Conservation (phyloP, 129 eudicot genomes). For the Flaveria ramosissima region DNA sequence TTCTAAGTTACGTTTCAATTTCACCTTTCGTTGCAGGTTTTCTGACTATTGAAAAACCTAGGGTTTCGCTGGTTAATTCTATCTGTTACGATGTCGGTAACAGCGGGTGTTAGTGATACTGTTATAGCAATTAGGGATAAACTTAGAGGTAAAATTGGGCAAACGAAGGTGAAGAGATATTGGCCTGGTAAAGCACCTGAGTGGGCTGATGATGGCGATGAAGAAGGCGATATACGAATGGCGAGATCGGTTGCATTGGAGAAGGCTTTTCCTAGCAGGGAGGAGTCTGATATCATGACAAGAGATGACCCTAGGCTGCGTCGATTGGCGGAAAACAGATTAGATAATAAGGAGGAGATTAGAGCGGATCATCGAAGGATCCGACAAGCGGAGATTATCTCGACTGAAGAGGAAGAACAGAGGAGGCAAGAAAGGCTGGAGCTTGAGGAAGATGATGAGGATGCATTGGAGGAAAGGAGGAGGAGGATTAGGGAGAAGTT, state of each 20-base stretch:
- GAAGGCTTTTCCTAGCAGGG: conserved; percentile 66
- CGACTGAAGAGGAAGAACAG: conserved; percentile 76
- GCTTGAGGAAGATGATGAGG: conserved; percentile 87
- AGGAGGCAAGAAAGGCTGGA: conserved; percentile 64
- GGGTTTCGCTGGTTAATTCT: conserved; percentile 18
- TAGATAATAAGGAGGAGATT: conserved; percentile 76
- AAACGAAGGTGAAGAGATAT: conserved; percentile 92
- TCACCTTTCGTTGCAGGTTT: background rate
- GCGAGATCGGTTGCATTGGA: conserved; percentile 60
- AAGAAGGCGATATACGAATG: conserved; percentile 66
- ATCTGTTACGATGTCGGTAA: conserved; percentile 65
- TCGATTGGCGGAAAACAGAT: conserved; percentile 74
- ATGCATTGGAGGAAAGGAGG: conserved; percentile 83
- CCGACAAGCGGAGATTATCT: conserved; percentile 88
- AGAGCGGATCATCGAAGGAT: conserved; percentile 88
- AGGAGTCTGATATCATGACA: conserved; percentile 34
- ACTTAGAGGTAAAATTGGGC: conserved; percentile 92
- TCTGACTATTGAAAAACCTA: background rate
- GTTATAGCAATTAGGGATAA: conserved; percentile 87
- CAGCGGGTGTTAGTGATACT: conserved; percentile 96
- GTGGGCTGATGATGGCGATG: conserved; percentile 96
- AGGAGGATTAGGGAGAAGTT: conserved; percentile 78
- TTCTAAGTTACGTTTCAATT: background rate
- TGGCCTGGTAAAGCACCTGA: conserved; percentile 99
- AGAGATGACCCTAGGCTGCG: conserved; percentile 77